phyloP scores from a whole-genome alignment of 2,329 filamentous ascomycete genomes.

The Capronia epimyces region DNA sequence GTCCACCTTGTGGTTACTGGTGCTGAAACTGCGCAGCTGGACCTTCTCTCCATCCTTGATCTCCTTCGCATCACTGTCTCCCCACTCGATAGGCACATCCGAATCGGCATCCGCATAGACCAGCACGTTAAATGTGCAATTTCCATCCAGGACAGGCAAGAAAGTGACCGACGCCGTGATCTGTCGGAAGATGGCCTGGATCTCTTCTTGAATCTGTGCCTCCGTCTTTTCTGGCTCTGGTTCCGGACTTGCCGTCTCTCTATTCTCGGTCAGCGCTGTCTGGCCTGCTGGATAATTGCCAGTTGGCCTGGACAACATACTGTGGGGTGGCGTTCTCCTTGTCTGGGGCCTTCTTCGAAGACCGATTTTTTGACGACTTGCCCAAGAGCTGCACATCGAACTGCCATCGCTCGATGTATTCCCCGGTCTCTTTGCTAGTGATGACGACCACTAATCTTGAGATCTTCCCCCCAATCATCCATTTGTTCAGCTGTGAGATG shows the following conservation, averaged over 20 bases:
- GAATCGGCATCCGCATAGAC: constrained; percentile 96
- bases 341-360: constrained; percentile 49
- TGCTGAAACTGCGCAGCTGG: constrained; percentile 92
- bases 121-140: constrained; percentile 97
- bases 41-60: constrained; percentile 92
- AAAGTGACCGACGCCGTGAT: constrained; percentile 98
- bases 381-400: constrained; percentile 74
- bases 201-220: constrained; percentile 87
- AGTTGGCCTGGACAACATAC: constrained; percentile 38
- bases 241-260: constrained; percentile 31
- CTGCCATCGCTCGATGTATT: constrained; percentile 95
- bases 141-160: constrained; percentile 82
- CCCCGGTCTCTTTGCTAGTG: constrained; percentile 92
- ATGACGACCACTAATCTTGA: constrained; percentile 95
- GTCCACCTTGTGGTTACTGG: constrained; percentile 86
- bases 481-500: constrained; percentile 94
- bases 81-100: constrained; percentile 96
- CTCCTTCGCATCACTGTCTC: constrained; percentile 96
- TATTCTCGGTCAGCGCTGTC: constrained; percentile 17
- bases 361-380: constrained; percentile 46
- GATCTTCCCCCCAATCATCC: constrained; percentile 97
- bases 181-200: constrained; percentile 93
- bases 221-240: constrained; percentile 69
- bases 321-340: constrained; percentile 64
- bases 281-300: not conserved